These are phyloP conservation scores for Lyophyllum atratum DNA, from an alignment of 768 basidiomycete genomes.

Conservation along the genomic window DNA sequence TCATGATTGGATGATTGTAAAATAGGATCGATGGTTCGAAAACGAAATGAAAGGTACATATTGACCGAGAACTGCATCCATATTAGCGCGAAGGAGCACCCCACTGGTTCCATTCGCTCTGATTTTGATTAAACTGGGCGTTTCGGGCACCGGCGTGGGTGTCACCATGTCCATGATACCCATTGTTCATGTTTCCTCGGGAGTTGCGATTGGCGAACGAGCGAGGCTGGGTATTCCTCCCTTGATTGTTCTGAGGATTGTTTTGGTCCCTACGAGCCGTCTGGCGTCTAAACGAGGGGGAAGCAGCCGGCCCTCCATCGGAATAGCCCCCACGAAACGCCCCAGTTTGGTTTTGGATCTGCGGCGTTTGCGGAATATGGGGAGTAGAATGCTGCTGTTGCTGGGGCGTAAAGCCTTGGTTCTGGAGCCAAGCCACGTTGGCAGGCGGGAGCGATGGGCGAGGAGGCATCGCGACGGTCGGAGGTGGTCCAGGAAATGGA, in stretches of 20 bases:
- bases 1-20: slow-evolving; percentile 11
- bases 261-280: slow-evolving; percentile 28
- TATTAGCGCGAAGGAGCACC: slow-evolving; percentile 25
- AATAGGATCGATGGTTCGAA: slow-evolving; percentile 11
- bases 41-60: slow-evolving; percentile 11
- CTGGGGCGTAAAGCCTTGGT: slow-evolving; percentile 20
- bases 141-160: slow-evolving; percentile 16
- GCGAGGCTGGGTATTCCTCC: slow-evolving; percentile 22
- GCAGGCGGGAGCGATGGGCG: slow-evolving; percentile 20
- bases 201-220: slow-evolving; percentile 25
- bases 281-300: slow-evolving; percentile 23
- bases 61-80: neutral
- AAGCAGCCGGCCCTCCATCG: slow-evolving; percentile 17
- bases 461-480: slow-evolving; percentile 20
- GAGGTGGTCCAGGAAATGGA: slow-evolving; percentile 28
- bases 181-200: slow-evolving; percentile 25
- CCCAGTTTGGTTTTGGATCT: slow-evolving; percentile 9
- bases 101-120: slow-evolving; percentile 36
- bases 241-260: slow-evolving; percentile 19
- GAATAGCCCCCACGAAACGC: slow-evolving; percentile 22
- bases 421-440: slow-evolving; percentile 25
- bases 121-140: slow-evolving; percentile 17
- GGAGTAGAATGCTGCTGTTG: slow-evolving; percentile 13
- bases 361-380: slow-evolving; percentile 14
- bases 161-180: slow-evolving; percentile 21